Evolutionary conservation across 2,329 filamentous ascomycete genomes (phyloP), one percentile per base, ranked within the genome.

Genomic region (Aquanectria penicillioides): DNA sequence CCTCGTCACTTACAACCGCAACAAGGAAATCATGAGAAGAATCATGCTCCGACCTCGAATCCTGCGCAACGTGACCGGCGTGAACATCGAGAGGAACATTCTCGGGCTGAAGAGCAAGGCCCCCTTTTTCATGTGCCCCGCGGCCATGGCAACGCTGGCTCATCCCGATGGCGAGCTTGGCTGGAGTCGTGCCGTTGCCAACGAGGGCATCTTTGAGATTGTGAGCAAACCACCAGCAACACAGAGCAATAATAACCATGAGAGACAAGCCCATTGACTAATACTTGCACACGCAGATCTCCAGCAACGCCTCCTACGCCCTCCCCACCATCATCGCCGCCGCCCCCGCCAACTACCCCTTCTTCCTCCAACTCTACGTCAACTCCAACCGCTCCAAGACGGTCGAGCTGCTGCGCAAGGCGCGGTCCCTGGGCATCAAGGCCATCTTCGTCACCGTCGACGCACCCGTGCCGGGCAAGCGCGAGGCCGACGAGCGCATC

Each of bases 41-140:
- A 87, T 90, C 62, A 80, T 80, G 71, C 80, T 90, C 5, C 83
- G 88, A 0, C 87, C 86, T 0, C 80, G 86, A 17, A 79, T 87
- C 23, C 74, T 89, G 50, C 76, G 79, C 31, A 80, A 88, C 65
- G 87, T 90, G 5, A 78, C 80, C 13, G 61, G 57, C 7, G 82
- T 87, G 6, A 74, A 81, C 64, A 81, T 83, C 0, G 69, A 70
- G 4, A 82, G 85, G 2, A 81, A 74, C 9, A 85, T 90, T 26
- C 75, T 90, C 1, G 86, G 86, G 0, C 2, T 63, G 0, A 69
- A 75, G 5, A 78, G 83, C 55, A 78, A 76, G 25, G 75, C 86
- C 4, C 88, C 88, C 0, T 77, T 91, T 23, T 90, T 90, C 70
- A 83, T 86, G 60, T 83, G 85, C 28, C 88, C 88, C 0, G 86